These are phyloP conservation scores for Apiospora sp. DNA, from an alignment of 2,329 filamentous ascomycete species.

Conservation along the genomic window DNA sequence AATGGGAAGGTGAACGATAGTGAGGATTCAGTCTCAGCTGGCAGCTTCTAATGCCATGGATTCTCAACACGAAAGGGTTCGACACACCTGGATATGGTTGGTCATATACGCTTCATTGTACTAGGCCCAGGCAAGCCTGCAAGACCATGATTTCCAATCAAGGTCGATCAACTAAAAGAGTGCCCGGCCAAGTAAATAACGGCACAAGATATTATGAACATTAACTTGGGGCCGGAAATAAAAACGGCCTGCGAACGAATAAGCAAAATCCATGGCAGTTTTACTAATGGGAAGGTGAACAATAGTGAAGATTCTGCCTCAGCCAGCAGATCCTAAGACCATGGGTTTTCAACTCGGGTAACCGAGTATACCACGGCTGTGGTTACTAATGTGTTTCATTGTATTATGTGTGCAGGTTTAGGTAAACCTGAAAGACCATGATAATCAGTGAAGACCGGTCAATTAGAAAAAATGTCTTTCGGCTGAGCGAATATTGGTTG, in stretches of 20 bases:
- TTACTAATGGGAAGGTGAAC: not conserved
- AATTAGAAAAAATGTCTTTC: not conserved
- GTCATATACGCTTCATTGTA: too few relatives aligned
- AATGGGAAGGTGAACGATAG: not conserved
- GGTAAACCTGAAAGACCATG: not conserved
- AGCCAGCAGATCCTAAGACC: not conserved
- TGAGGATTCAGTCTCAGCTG: not conserved
- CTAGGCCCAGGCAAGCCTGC: too few relatives aligned
- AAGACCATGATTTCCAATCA: too few relatives aligned
- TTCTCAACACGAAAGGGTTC: too few relatives aligned
- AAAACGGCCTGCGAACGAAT: too few relatives aligned
- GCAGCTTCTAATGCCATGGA: not conserved
- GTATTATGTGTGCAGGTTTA: not conserved
- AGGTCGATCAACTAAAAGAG: too few relatives aligned
- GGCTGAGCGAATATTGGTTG: not conserved
- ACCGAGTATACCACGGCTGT: not conserved
- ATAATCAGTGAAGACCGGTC: too few relatives aligned
- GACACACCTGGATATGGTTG: too few relatives aligned
- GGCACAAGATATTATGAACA: too few relatives aligned
- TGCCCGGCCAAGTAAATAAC: too few relatives aligned
- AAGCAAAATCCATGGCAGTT: too few relatives aligned
- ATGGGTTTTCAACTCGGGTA: not conserved
- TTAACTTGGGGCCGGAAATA: too few relatives aligned
- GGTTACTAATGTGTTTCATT: not conserved
- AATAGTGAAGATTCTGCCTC: not conserved